Conservation (phyloP, 768 basidiomycete species). For the Cystofilobasidium macerans region DNA sequence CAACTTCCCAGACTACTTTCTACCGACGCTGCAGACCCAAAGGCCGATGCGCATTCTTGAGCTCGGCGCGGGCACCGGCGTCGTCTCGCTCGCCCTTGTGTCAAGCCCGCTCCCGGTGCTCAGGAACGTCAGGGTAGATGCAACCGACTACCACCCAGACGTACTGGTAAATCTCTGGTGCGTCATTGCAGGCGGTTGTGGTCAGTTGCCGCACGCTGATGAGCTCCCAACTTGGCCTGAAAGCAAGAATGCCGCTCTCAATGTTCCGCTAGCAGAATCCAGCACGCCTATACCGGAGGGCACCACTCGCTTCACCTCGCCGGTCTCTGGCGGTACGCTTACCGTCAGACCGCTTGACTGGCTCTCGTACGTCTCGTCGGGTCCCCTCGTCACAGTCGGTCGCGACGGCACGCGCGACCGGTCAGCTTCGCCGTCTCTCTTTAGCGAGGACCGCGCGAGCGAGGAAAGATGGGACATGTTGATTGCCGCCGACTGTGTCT, state of each 20-base stretch:
- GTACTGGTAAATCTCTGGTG: slow-evolving; percentile 55
- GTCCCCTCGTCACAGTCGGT: slow-evolving; percentile 8
- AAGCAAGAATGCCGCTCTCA: slow-evolving; percentile 48
- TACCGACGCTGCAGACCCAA: background rate
- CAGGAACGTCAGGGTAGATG: slow-evolving; percentile 41
- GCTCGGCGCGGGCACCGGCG: slow-evolving; percentile 74
- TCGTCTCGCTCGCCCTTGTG: slow-evolving; percentile 60
- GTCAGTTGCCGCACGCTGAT: background rate
- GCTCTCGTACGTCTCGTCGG: slow-evolving; percentile 22
- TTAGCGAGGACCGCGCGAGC: slow-evolving; percentile 29
- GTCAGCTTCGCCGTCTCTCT: background rate
- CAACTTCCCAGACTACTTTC: slow-evolving; percentile 42
- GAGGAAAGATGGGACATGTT: slow-evolving; percentile 53
- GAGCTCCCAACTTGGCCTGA: background rate
- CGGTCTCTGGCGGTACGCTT: background rate
- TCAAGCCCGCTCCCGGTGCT: background rate
- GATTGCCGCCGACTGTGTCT: slow-evolving; percentile 69
- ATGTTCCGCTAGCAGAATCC: slow-evolving; percentile 37
- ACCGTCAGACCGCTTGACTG: slow-evolving; percentile 11
- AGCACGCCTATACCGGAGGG: background rate
- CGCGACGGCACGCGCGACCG: slow-evolving; percentile 21
- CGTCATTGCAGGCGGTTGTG: slow-evolving; percentile 12
- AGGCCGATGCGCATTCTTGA: slow-evolving; percentile 49
- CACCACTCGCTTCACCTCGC: background rate
- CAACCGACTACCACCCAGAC: slow-evolving; percentile 68